A percentile compares a stretch with the other conserved stretches of the same genome.
Evolutionary conservation across 441 rosid genomes (phyloP).

Genomic region (Bruguiera hainesii): DNA sequence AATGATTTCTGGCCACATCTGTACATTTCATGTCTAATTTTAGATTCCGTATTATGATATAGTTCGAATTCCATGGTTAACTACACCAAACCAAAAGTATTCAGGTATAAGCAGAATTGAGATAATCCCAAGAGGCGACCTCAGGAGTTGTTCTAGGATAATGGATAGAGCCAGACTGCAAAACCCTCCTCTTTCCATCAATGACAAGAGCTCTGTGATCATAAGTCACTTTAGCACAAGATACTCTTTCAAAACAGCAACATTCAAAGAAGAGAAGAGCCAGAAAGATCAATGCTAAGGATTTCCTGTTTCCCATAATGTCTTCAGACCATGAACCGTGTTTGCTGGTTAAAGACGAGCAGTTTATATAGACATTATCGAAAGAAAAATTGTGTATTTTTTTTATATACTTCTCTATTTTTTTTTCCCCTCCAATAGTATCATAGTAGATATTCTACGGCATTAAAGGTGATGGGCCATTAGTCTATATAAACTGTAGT

Average conservation of each 20-base stretch:
- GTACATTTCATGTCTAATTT: constrained; percentile 13
- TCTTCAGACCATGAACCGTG: too few species aligned
- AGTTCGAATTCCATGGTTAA: not conserved
- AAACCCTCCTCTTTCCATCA: constrained; percentile 57
- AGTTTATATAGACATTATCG: too few species aligned
- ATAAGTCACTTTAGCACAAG: constrained; percentile 40
- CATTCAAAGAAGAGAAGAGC: constrained; percentile 26
- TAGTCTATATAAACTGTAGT: too few species aligned
- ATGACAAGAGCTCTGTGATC: constrained; percentile 56
- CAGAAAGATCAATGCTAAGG: constrained; percentile 22
- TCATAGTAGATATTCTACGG: too few species aligned
- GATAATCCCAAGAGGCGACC: constrained; percentile 27
- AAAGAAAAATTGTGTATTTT: too few species aligned
- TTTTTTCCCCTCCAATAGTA: too few species aligned
- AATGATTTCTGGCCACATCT: constrained; percentile 69
- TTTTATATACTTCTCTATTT: too few species aligned
- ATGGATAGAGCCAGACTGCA: constrained; percentile 67
- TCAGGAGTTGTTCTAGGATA: constrained; percentile 57
- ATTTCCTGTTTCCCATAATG: constrained; percentile 22
- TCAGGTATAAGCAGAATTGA: not conserved
- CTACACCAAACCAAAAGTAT: not conserved
- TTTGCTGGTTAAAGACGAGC: too few species aligned
- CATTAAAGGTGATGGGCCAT: too few species aligned
- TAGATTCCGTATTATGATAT: not conserved
- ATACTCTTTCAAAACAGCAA: constrained; percentile 23